Conservation (phyloP, 2,329 filamentous ascomycete species). For the Ceratocystiopsis brevicomis region DNA sequence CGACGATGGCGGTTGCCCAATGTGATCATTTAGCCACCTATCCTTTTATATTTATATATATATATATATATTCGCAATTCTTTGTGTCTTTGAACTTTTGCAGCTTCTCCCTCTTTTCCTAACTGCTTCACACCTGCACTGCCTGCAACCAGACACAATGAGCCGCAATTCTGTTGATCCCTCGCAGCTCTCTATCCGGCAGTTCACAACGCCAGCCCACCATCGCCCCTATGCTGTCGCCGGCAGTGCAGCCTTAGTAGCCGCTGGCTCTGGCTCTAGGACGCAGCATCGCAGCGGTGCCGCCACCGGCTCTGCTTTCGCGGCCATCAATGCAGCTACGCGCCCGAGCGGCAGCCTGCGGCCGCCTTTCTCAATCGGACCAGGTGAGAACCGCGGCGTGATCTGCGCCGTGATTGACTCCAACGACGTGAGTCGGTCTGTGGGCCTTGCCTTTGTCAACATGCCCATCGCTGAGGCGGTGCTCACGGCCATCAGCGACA, state of each 20-base stretch:
- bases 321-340: background rate
- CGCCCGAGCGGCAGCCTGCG: background rate
- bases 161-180: background rate
- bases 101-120: no score
- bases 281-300: no score
- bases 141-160: background rate
- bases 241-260: no score
- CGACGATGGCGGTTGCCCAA: no score
- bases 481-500: slow-evolving; percentile 82
- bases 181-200: background rate
- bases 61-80: no score
- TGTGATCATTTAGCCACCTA: no score
- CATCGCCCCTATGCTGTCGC: no score
- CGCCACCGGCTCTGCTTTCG: background rate
- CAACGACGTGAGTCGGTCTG: slow-evolving; percentile 65
- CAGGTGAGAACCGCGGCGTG: slow-evolving; percentile 6
- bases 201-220: background rate
- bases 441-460: slow-evolving; percentile 78
- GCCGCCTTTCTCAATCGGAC: slow-evolving; percentile 5
- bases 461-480: slow-evolving; percentile 67
- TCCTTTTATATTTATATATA: no score
- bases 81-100: no score
- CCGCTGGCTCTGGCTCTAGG: no score
- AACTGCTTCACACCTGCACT: no score
- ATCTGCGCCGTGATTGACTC: slow-evolving; percentile 80